phyloP scores from a whole-genome alignment of 768 basidiomycete species.

The Panus rudis region DNA sequence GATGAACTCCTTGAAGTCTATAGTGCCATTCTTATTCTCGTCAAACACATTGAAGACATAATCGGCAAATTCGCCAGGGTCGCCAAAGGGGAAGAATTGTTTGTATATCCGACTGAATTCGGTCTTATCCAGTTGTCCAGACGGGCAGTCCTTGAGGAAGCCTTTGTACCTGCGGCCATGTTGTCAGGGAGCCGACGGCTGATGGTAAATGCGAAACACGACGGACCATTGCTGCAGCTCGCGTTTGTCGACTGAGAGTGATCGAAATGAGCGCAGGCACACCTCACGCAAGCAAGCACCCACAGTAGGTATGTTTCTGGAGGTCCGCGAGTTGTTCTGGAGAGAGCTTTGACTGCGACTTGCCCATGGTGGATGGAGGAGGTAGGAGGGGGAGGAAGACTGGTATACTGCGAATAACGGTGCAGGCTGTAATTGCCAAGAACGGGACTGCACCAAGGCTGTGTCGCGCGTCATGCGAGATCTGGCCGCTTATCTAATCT shows the following conservation, averaged over 20 bases:
- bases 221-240: constrained; percentile 89
- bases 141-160: constrained; percentile 97
- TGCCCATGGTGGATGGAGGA: constrained; percentile 62
- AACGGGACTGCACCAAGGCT: not conserved
- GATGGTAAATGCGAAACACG: constrained; percentile 10
- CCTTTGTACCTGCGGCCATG: constrained; percentile 93
- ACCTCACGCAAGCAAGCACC: constrained; percentile 21
- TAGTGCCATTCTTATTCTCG: constrained; percentile 90
- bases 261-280: constrained; percentile 12
- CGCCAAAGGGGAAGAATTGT: constrained; percentile 99
- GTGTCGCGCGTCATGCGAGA: not conserved
- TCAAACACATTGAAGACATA: constrained; percentile 99
- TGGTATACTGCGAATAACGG: too few relatives aligned
- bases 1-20: constrained; percentile 99
- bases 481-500: too few relatives aligned
- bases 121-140: constrained; percentile 90
- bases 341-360: constrained; percentile 92
- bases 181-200: not conserved
- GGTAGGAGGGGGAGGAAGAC: not conserved
- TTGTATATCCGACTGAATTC: constrained; percentile 98
- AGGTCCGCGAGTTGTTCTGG: constrained; percentile 91
- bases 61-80: constrained; percentile 93
- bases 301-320: constrained; percentile 98
- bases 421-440: not conserved
- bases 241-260: constrained; percentile 78